A percentile compares a stretch with the other conserved stretches of the same genome.
Evolutionary conservation across 192 early-diverging fungal species (phyloP).

Genomic region (Linnemannia schmuckeri): DNA sequence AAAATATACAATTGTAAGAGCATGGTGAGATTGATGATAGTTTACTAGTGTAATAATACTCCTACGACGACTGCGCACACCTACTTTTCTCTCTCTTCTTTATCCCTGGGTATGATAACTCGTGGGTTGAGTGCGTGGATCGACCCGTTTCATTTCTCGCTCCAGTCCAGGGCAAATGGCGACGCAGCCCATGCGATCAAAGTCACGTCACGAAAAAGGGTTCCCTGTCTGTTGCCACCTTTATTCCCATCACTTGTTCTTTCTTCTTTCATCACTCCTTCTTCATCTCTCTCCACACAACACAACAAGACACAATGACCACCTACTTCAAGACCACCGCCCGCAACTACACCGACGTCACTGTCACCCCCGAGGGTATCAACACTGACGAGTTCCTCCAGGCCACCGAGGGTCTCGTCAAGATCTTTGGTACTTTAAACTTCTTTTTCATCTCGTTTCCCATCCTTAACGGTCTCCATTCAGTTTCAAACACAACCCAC

Average conservation of each 20-base stretch:
- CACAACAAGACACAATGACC: conserved; percentile 34
- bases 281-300: conserved; percentile 4
- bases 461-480: conserved; percentile 8
- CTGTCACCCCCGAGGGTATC: conserved; percentile 71
- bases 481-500: neutral
- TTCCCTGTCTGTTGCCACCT: neutral
- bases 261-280: conserved; percentile 1
- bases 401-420: conserved; percentile 82
- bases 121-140: too few relatives aligned
- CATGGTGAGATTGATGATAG: too few relatives aligned
- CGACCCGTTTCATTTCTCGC: neutral
- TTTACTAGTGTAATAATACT: too few relatives aligned
- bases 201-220: conserved; percentile 7
- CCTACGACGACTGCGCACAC: too few relatives aligned
- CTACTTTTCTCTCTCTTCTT: too few relatives aligned
- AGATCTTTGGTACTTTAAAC: conserved; percentile 74
- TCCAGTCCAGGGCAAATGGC: neutral
- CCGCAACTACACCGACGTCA: conserved; percentile 77
- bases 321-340: conserved; percentile 76
- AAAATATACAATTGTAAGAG: too few relatives aligned
- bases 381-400: conserved; percentile 82
- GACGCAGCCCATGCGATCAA: neutral
- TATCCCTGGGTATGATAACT: too few relatives aligned
- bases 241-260: neutral
- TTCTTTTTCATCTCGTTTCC: conserved; percentile 3